phyloP scores from a whole-genome alignment of 2,329 filamentous ascomycete species.

The Neopestalotiopsis sp. region DNA sequence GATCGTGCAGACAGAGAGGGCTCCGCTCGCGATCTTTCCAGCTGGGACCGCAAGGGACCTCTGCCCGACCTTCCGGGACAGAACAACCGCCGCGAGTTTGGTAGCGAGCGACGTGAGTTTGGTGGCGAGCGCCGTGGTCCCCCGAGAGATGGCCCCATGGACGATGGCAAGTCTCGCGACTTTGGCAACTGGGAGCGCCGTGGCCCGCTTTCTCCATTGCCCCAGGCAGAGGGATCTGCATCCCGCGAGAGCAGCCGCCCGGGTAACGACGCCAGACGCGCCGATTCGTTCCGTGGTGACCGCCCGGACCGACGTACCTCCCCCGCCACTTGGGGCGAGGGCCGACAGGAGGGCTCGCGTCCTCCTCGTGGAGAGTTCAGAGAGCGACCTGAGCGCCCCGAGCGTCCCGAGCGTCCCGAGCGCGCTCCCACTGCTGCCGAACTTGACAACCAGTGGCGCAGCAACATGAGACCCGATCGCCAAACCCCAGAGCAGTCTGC shows the following conservation, averaged over 20 bases:
- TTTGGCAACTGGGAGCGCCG: constrained; percentile 94
- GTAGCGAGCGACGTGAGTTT: constrained; percentile 44
- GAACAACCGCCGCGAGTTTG: constrained; percentile 38
- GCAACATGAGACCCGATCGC: constrained; percentile 83
- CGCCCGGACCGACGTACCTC: constrained; percentile 60
- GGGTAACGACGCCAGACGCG: constrained; percentile 62
- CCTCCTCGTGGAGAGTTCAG: constrained; percentile 75
- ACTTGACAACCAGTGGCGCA: constrained; percentile 90
- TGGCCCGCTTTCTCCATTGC: constrained; percentile 81
- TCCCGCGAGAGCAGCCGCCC: constrained; percentile 62
- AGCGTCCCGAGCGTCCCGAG: constrained; percentile 67
- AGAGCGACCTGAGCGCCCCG: constrained; percentile 60
- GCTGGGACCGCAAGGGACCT: constrained; percentile 94
- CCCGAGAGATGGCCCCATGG: constrained; percentile 69
- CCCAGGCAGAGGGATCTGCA: constrained; percentile 53
- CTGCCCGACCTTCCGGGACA: constrained; percentile 69
- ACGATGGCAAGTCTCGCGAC: constrained; percentile 80
- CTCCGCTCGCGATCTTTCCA: constrained; percentile 74
- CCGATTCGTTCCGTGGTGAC: constrained; percentile 63
- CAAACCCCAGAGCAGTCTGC: constrained; percentile 8
- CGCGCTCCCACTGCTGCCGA: constrained; percentile 86
- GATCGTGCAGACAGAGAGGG: constrained; percentile 57
- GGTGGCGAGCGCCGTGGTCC: constrained; percentile 67
- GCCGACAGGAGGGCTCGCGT: constrained; percentile 75
- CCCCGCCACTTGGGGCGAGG: constrained; percentile 78